Percentiles rank a stretch among this genome's conserved stretches.
Evolutionary conservation across 2,329 filamentous ascomycete species (phyloP).

Genomic region (Bipolaris gigantea): DNA sequence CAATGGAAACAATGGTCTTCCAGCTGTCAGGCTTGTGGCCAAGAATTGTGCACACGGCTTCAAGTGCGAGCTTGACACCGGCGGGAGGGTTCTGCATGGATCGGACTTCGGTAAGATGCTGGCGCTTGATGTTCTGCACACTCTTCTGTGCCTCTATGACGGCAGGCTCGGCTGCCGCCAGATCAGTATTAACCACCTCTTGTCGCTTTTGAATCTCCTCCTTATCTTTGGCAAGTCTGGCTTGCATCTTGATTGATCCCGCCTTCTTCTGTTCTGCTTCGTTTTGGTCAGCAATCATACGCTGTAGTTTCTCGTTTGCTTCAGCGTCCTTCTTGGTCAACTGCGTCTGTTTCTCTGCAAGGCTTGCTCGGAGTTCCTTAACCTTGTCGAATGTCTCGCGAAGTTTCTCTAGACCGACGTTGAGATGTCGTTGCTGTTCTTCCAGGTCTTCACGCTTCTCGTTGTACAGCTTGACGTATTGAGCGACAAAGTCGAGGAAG

Average conservation of each 20-base stretch:
- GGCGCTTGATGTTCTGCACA: conserved; percentile 97
- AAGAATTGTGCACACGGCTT: conserved; percentile 93
- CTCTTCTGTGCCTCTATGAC: conserved; percentile 91
- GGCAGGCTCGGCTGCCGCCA: conserved; percentile 89
- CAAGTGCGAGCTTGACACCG: conserved; percentile 87
- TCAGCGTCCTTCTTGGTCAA: conserved; percentile 92
- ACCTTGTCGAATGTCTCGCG: conserved; percentile 98
- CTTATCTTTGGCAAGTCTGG: conserved; percentile 84
- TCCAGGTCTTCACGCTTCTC: conserved; percentile 98
- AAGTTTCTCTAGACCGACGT: conserved; percentile 96
- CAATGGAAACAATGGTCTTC: conserved; percentile 86
- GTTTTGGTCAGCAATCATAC: conserved; percentile 94
- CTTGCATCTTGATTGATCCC: conserved; percentile 85
- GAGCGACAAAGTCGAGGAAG: conserved; percentile 96
- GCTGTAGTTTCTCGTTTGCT: conserved; percentile 94
- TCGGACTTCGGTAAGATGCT: conserved; percentile 94
- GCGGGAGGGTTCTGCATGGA: conserved; percentile 93
- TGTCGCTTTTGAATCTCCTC: conserved; percentile 79
- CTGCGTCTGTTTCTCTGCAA: conserved; percentile 92
- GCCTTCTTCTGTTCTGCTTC: conserved; percentile 91
- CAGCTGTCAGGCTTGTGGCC: conserved; percentile 88
- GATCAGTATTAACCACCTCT: conserved; percentile 82
- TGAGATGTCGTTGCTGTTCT: conserved; percentile 97
- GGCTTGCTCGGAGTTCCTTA: conserved; percentile 81
- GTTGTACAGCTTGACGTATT: conserved; percentile 96